A percentile compares a stretch with the other conserved stretches of the same genome.
Evolutionary conservation across 768 basidiomycete genomes (phyloP).

Genomic region (Sutorius australiensis): DNA sequence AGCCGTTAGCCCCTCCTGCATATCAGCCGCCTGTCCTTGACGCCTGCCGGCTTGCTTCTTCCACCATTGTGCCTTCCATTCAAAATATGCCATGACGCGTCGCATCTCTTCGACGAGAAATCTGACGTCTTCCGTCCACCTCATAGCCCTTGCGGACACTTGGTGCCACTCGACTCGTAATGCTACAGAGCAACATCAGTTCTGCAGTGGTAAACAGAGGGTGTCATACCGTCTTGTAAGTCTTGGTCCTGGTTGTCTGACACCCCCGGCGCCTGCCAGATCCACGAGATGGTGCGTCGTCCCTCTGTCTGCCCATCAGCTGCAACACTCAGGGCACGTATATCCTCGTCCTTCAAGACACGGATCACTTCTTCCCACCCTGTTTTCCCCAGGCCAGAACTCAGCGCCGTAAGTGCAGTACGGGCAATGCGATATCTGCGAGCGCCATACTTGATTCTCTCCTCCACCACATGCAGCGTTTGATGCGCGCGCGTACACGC

Average conservation of each 20-base stretch:
- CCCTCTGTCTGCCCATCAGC: background rate
- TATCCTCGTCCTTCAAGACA: background rate
- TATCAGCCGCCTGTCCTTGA: too few species aligned
- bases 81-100: too few species aligned
- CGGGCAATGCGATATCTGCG: background rate
- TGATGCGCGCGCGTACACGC: background rate
- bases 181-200: too few species aligned
- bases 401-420: background rate
- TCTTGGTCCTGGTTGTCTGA: background rate
- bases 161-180: too few species aligned
- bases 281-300: background rate
- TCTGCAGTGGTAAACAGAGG: too few species aligned
- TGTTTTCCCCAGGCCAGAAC: background rate
- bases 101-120: too few species aligned
- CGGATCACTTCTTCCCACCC: background rate
- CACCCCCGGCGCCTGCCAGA: background rate
- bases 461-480: background rate
- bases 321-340: background rate
- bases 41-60: too few species aligned
- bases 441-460: background rate
- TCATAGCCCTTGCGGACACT: too few species aligned
- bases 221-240: background rate
- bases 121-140: too few species aligned
- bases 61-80: too few species aligned
- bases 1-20: too few species aligned